These are phyloP conservation scores for Senna siamea DNA, from an alignment of 306 rosid genomes.

Conservation along the genomic window DNA sequence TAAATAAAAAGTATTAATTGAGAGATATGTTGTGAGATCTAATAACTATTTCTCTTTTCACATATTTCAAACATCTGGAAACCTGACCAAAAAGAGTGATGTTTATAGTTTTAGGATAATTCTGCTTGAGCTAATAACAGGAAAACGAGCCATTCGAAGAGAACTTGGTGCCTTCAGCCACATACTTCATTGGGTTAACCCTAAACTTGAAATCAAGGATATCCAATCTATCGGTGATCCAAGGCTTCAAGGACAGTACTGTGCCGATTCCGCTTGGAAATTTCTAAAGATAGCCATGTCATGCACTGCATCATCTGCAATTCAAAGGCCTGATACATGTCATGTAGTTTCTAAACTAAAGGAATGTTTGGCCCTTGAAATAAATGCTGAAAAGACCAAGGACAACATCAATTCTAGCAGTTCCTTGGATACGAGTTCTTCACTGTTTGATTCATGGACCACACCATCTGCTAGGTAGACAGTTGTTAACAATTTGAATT, in stretches of 20 bases:
- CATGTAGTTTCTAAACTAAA: conserved; percentile 34
- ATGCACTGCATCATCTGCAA: conserved; percentile 4
- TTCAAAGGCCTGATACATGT: no score
- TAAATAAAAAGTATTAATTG: no score
- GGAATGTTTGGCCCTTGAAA: conserved; percentile 40
- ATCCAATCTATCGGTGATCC: conserved; percentile 34
- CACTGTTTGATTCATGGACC: not conserved
- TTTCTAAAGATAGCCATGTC: conserved; percentile 34
- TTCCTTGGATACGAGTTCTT: not conserved
- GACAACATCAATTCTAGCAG: not conserved
- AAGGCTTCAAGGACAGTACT: conserved; percentile 34
- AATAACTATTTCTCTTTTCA: no score
- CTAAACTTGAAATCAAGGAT: conserved; percentile 32
- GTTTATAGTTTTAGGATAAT: no score
- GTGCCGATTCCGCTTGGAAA: conserved; percentile 37
- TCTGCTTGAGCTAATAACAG: conserved; percentile 45
- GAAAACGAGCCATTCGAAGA: conserved; percentile 30
- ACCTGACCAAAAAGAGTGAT: conserved; percentile 36
- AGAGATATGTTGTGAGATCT: no score
- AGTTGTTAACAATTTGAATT: not conserved
- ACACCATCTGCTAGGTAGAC: not conserved
- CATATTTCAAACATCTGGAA: conserved; percentile 31
- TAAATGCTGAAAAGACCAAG: not conserved
- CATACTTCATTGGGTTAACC: conserved; percentile 39
- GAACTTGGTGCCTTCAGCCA: not conserved